A percentile compares a stretch with the other conserved stretches of the same genome.
phyloP scores from a whole-genome alignment of 2,329 filamentous ascomycete genomes.

The Cercospora brassicicola region DNA sequence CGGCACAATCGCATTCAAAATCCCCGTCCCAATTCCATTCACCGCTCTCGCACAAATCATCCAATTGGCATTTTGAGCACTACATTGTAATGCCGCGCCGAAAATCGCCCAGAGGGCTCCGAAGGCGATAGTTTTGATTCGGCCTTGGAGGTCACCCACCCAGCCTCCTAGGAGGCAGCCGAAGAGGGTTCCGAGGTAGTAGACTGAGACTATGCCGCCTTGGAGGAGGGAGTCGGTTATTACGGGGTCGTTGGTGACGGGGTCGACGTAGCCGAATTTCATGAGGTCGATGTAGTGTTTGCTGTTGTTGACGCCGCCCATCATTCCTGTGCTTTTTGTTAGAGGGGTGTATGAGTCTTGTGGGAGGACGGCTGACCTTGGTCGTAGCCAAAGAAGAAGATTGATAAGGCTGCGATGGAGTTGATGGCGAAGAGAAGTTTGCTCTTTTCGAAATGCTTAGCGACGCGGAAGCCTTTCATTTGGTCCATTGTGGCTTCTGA shows the following conservation, averaged over 20 bases:
- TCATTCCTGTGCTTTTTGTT: slow-evolving; percentile 40
- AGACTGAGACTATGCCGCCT: slow-evolving; percentile 61
- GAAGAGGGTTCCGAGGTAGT: slow-evolving; percentile 63
- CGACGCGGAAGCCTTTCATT: slow-evolving; percentile 31
- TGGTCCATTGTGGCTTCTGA: slow-evolving; percentile 25
- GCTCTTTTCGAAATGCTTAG: slow-evolving; percentile 53
- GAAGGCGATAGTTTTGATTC: slow-evolving; percentile 63
- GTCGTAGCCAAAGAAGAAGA: slow-evolving; percentile 62
- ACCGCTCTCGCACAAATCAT: slow-evolving; percentile 50
- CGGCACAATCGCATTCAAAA: slow-evolving; percentile 68
- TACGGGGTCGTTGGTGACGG: slow-evolving; percentile 45
- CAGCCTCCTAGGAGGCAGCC: slow-evolving; percentile 64
- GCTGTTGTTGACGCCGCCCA: slow-evolving; percentile 66
- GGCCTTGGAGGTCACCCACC: slow-evolving; percentile 62
- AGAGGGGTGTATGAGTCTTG: no score
- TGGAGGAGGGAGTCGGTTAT: slow-evolving; percentile 62
- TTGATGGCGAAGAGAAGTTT: slow-evolving; percentile 62
- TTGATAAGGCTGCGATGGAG: slow-evolving; percentile 62
- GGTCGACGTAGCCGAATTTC: slow-evolving; percentile 60
- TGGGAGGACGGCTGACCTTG: slow-evolving; percentile 24
- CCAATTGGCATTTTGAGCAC: slow-evolving; percentile 65
- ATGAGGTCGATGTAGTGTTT: slow-evolving; percentile 65
- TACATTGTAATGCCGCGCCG: slow-evolving; percentile 65
- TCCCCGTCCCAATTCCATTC: slow-evolving; percentile 61
- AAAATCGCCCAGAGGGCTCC: slow-evolving; percentile 49